phyloP scores from a whole-genome alignment of 116 monocot species.

The Zostera marina region DNA sequence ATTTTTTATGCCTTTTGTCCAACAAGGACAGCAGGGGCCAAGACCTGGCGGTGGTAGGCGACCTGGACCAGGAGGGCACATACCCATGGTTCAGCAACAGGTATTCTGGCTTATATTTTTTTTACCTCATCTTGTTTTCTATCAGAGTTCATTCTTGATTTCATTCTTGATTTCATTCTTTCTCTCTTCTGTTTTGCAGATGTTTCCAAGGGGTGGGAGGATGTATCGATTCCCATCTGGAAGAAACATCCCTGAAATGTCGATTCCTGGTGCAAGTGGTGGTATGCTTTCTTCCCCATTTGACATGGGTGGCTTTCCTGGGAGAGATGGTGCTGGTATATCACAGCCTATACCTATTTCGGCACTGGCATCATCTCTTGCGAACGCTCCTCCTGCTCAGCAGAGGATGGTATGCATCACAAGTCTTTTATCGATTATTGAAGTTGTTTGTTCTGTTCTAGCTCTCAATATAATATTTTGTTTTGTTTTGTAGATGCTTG shows the following conservation, averaged over 20 bases:
- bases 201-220: constrained; percentile 59
- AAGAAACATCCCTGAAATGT: constrained; percentile 33
- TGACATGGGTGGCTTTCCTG: constrained; percentile 35
- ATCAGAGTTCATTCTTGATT: too few species aligned
- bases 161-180: not conserved
- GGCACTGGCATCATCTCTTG: constrained; percentile 49
- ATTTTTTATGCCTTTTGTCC: constrained; percentile 63
- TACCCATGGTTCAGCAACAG: constrained; percentile 63
- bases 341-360: constrained; percentile 42
- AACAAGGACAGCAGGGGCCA: constrained; percentile 60
- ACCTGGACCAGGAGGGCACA: constrained; percentile 36
- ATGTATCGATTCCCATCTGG: constrained; percentile 46
- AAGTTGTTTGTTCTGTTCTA: too few species aligned
- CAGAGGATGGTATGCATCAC: constrained; percentile 41
- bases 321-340: constrained; percentile 27
- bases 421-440: too few species aligned
- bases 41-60: constrained; percentile 64
- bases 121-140: not conserved
- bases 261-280: constrained; percentile 29
- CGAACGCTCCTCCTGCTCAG: constrained; percentile 49
- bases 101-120: too few species aligned
- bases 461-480: too few species aligned
- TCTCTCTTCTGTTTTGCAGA: constrained; percentile 18
- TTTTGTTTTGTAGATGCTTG: constrained; percentile 56
- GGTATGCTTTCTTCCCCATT: constrained; percentile 50